Evolutionary conservation across 1,284 basidiomycete genomes (phyloP), one percentile per base, ranked within the genome.

Genomic region (Phellinidium pouzarii): DNA sequence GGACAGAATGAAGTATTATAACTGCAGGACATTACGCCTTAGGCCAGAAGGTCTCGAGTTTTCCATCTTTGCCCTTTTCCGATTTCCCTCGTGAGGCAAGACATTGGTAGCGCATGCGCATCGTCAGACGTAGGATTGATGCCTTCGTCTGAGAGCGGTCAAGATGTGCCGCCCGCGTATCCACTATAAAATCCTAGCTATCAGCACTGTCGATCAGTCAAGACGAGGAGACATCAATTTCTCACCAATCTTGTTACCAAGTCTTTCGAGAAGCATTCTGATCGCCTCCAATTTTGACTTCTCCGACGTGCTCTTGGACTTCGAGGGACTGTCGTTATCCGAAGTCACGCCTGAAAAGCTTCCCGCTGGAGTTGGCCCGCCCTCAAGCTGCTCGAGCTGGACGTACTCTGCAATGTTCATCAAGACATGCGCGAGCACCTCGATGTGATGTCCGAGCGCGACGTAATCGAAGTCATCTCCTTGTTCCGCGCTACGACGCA

Each of bases 81-180:
- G n/a, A n/a, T n/a, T n/a, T n/a, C n/a, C n/a, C n/a, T n/a, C n/a
- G n/a, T 34, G 43, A 9, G 17, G 25, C 25, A 12, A 29, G 25
- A 25, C 76, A 76, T 60, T 84, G 80, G 60, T 84, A 86, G 59
- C 77, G 65, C 17, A 87, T 66, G n/a, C 81, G 75, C 68, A 82
- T 73, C 4, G 75, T 71, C 9, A 86, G 64, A 43, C 76, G 76
- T 60, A 87, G 82, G 48, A 87, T 65, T 1, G 74, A 73, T 1
- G 77, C 80, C 60, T 87, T 88, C 1, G 79, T 74, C 48, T 78
- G 73, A 3, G 86, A 86, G 40, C 86, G 78, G 56, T 87, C 86
- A 31, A 88, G 71, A 63, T 84, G 79, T 6, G 80, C 78, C 19
- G 82, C 84, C 44, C 82, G 79, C 2, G 79, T 82, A 63, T 88